Percentiles rank a stretch among this genome's conserved stretches.
phyloP scores from a whole-genome alignment of 1,284 basidiomycete species.

The Heterobasidion parviporum region DNA sequence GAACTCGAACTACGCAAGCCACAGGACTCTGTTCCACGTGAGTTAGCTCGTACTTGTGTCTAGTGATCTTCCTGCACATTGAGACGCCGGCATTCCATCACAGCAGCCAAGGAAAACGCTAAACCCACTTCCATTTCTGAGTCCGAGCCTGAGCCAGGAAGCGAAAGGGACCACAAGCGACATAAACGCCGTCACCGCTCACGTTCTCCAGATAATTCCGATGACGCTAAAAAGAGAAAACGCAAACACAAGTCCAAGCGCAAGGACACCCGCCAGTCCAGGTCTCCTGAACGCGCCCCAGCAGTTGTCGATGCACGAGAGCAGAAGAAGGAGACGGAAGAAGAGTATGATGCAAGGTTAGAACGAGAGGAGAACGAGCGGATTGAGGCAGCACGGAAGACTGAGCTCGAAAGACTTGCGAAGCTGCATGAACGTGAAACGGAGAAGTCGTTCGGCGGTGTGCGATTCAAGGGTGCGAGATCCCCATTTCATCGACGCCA shows the following conservation, averaged over 20 bases:
- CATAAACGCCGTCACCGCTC: conserved; percentile 27
- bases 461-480: conserved; percentile 2
- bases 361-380: conserved; percentile 66
- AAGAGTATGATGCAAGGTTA: conserved; percentile 63
- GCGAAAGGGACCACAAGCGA: conserved; percentile 14
- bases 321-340: conserved; percentile 45
- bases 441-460: conserved; percentile 46
- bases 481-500: neutral
- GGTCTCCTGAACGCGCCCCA: neutral
- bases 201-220: conserved; percentile 13
- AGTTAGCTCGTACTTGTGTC: neutral
- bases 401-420: conserved; percentile 43
- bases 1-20: conserved; percentile 66
- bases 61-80: neutral
- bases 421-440: conserved; percentile 28
- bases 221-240: conserved; percentile 8
- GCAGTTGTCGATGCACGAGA: neutral
- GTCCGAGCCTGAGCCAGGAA: conserved; percentile 12
- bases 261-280: conserved; percentile 4
- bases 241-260: conserved; percentile 11
- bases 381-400: conserved; percentile 34
- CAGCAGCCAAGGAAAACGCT: conserved; percentile 8
- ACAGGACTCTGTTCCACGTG: conserved; percentile 13
- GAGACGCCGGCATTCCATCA: neutral
- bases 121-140: conserved; percentile 14